Evolutionary conservation across 2,329 filamentous ascomycete genomes (phyloP), one percentile per base, ranked within the genome.

Genomic region (Tolypocladium ophioglossoides): DNA sequence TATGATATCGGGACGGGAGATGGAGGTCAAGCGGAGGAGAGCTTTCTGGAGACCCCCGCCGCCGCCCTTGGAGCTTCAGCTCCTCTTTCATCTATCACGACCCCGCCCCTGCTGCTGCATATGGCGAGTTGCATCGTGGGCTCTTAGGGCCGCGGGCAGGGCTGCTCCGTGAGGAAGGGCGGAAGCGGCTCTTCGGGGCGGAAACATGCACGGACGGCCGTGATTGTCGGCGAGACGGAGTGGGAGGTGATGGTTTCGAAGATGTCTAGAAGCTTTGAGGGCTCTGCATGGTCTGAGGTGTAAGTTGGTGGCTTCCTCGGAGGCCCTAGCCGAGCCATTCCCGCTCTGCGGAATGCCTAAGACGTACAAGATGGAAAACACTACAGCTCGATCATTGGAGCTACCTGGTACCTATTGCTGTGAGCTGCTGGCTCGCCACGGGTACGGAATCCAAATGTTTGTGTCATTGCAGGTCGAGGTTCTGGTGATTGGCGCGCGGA

Each of bases 81-180:
- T 34, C 32, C 32, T 34, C n/a, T 41, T 50, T 37, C 50, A 41
- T 52, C 34, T 38, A 37, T 52, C 44, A 38, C 40, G 32, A 51
- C 46, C 52, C 44, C 51, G 30, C 49, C 49, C 22, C 44, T 39
- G 44, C 52, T 53, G 22, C 52, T 53, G 35, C n/a, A 53, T 53
- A 44, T 34, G 44, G 52, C 44, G 52, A 53, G 52, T 12, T 49
- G 52, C 52, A 49, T 47, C 27, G 41, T 22, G 10, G 39, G 39
- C n/a, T 35, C 18, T 9, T 9, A 14, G 41, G 35, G 35, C 14
- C 35, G 35, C 35, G 8, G 48, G 22, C 18, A 30, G 22, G 50
- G 20, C 16, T 27, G 22, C 34, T 30, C 22, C 22, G 24, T 51
- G 30, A 39, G 20, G n/a, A 24, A 20, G n/a, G 20, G 12, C 7